phyloP scores from a whole-genome alignment of 192 early-diverging fungal genomes.

The Backusella liffmaniae region DNA sequence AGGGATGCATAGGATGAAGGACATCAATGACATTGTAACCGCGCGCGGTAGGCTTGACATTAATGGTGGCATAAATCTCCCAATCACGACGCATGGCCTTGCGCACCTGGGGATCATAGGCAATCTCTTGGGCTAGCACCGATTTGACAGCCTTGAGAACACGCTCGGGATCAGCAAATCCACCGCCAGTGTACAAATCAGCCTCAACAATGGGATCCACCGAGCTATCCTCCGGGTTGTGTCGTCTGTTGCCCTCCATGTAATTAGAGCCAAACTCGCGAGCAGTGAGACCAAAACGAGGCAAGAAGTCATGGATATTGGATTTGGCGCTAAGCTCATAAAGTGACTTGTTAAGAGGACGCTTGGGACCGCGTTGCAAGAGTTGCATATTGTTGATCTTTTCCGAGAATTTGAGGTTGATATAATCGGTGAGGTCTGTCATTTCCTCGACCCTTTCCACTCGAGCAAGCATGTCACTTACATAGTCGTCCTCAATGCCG shows the following conservation, averaged over 20 bases:
- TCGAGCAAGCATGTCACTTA: conserved; percentile 48
- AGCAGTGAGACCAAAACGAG: conserved; percentile 51
- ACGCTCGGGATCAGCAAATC: conserved; percentile 47
- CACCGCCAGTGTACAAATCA: conserved; percentile 41
- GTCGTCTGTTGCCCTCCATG: conserved; percentile 48
- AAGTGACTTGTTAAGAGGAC: conserved; percentile 35
- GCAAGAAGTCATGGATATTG: conserved; percentile 18
- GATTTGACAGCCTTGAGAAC: conserved; percentile 66
- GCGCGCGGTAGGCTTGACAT: conserved; percentile 78
- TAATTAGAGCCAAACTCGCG: conserved; percentile 62
- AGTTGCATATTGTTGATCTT: conserved; percentile 31
- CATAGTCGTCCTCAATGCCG: conserved; percentile 43
- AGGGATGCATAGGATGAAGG: conserved; percentile 71
- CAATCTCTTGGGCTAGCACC: conserved; percentile 76
- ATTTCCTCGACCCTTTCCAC: conserved; percentile 62
- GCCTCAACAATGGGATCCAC: conserved; percentile 57
- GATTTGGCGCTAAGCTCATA: conserved; percentile 31
- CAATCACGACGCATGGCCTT: conserved; percentile 74
- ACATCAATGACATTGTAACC: conserved; percentile 76
- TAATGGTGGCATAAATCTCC: conserved; percentile 63
- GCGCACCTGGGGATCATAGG: conserved; percentile 77
- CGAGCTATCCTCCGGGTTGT: conserved; percentile 61
- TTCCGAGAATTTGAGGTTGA: conserved; percentile 56
- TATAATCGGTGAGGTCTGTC: conserved; percentile 60
- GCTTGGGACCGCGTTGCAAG: conserved; percentile 37